phyloP scores from a whole-genome alignment of 2,329 filamentous ascomycete genomes.

The Ciborinia camelliae region DNA sequence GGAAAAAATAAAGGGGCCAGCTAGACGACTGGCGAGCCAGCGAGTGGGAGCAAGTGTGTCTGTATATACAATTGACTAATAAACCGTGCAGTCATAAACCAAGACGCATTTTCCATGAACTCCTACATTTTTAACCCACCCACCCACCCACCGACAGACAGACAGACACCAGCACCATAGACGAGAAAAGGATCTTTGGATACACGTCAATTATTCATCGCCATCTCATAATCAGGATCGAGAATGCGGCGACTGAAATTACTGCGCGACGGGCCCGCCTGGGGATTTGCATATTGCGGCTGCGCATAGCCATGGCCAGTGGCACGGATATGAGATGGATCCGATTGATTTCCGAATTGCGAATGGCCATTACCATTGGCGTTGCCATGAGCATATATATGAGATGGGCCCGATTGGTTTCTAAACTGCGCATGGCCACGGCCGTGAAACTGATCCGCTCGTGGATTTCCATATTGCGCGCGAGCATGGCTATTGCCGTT shows the following conservation, averaged over 20 bases:
- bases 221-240: background rate
- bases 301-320: background rate
- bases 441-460: too few relatives aligned
- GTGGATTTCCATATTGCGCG: background rate
- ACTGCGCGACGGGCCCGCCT: background rate
- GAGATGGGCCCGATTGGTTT: background rate
- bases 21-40: too few relatives aligned
- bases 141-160: too few relatives aligned
- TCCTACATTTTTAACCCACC: background rate
- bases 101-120: background rate
- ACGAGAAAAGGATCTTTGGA: background rate
- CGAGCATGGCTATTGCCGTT: background rate
- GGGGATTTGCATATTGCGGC: background rate
- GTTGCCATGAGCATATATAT: background rate
- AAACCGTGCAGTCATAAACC: too few relatives aligned
- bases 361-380: background rate
- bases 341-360: too few relatives aligned
- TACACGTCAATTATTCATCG: background rate
- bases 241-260: background rate
- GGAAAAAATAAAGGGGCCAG: too few relatives aligned
- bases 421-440: background rate
- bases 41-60: too few relatives aligned
- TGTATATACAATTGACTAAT: too few relatives aligned
- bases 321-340: background rate
- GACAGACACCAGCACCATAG: background rate